Conservation (phyloP, 31 red algal species). For the Odonthalia washingtoniensis region DNA sequence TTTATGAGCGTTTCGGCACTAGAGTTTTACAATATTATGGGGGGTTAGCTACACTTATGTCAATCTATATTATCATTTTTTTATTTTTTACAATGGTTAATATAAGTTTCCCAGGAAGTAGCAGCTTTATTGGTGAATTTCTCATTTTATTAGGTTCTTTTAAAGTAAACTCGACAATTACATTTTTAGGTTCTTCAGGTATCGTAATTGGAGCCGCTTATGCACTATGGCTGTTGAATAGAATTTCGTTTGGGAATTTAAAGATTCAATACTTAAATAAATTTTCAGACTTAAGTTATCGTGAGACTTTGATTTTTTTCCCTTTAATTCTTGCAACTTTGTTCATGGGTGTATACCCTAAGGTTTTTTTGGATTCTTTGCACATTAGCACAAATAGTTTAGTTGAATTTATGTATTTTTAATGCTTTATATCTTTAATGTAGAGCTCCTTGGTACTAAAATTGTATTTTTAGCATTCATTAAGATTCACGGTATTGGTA, state of each 20-base stretch:
- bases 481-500: slow-evolving; percentile 8
- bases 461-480: background rate
- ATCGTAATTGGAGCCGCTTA: slow-evolving; percentile 12
- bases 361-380: slow-evolving; percentile 3
- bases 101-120: slow-evolving; percentile 20
- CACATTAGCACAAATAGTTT: slow-evolving; percentile 8
- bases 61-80: slow-evolving; percentile 20
- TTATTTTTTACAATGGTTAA: slow-evolving; percentile 35
- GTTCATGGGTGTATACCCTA: background rate
- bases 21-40: slow-evolving; percentile 53
- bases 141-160: slow-evolving; percentile 12
- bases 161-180: slow-evolving; percentile 10
- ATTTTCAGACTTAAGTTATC: slow-evolving; percentile 24
- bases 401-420: slow-evolving; percentile 33
- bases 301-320: slow-evolving; percentile 6
- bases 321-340: slow-evolving; percentile 19
- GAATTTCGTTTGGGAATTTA: slow-evolving; percentile 25
- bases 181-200: slow-evolving; percentile 6
- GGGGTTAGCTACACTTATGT: slow-evolving; percentile 43
- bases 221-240: slow-evolving; percentile 22
- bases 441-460: background rate
- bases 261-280: slow-evolving; percentile 16
- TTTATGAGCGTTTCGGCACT: slow-evolving; percentile 36
- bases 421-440: slow-evolving; percentile 15
- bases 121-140: slow-evolving; percentile 31